Percentiles rank a stretch among this genome's conserved stretches.
Conservation (phyloP, 2,329 filamentous ascomycete species). For the Stenocarpella maydis region DNA sequence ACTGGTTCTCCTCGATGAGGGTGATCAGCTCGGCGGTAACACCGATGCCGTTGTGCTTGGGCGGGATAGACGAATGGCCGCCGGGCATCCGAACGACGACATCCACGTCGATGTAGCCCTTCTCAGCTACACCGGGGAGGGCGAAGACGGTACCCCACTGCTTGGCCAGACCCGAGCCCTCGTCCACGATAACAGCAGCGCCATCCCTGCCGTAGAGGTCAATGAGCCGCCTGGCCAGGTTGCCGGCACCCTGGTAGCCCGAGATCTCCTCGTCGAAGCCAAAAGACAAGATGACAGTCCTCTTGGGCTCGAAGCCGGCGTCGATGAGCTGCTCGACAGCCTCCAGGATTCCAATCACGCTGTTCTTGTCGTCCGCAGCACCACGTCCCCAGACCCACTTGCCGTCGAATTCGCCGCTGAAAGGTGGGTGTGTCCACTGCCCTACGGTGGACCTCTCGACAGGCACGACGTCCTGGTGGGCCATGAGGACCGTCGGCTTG, state of each 20-base stretch:
- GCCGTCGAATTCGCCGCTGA: constrained; percentile 64
- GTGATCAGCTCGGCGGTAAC: constrained; percentile 54
- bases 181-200: constrained; percentile 66
- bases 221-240: constrained; percentile 56
- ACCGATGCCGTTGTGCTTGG: constrained; percentile 63
- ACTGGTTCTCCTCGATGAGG: constrained; percentile 56
- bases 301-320: constrained; percentile 59
- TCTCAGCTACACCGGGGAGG: constrained; percentile 66
- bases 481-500: constrained; percentile 67
- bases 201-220: constrained; percentile 62
- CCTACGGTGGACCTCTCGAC: constrained; percentile 57
- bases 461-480: constrained; percentile 72
- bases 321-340: constrained; percentile 63
- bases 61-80: constrained; percentile 68
- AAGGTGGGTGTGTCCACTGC: constrained; percentile 69
- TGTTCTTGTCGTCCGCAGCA: constrained; percentile 67
- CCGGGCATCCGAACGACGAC: constrained; percentile 66
- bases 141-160: constrained; percentile 60
- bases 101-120: constrained; percentile 66
- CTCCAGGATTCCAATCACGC: constrained; percentile 64
- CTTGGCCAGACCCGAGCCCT: constrained; percentile 58
- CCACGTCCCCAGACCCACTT: constrained; percentile 69
- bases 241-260: constrained; percentile 57
- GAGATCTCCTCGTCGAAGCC: constrained; percentile 71
- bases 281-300: constrained; percentile 66